Conservation (phyloP, 495 filamentous ascomycete genomes). For the Talaromyces nanjingensis region DNA sequence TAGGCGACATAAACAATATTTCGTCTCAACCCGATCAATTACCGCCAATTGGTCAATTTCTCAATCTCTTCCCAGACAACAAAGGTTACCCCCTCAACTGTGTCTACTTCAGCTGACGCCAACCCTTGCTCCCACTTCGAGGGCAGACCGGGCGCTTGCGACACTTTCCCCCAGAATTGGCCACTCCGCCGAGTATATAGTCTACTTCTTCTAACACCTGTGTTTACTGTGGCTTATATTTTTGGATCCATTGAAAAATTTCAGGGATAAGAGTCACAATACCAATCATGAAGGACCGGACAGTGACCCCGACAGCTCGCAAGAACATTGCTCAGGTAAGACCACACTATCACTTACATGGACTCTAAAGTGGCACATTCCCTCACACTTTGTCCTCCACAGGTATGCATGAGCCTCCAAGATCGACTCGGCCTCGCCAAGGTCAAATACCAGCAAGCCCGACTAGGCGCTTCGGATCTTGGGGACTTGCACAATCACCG, state of each 20-base stretch:
- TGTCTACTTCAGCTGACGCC: neutral
- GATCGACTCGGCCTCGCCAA: conserved; percentile 90
- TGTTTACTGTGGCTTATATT: neutral
- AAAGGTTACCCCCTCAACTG: neutral
- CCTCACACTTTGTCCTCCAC: conserved; percentile 1
- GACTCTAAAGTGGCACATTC: neutral
- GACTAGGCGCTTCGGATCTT: conserved; percentile 40
- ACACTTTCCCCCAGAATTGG: neutral
- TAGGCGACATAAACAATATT: neutral
- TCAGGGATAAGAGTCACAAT: neutral
- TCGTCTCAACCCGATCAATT: neutral
- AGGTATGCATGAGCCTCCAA: conserved; percentile 89
- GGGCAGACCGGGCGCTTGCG: neutral
- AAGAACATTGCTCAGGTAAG: conserved; percentile 74
- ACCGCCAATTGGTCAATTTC: neutral
- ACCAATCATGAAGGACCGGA: neutral
- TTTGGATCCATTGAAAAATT: neutral
- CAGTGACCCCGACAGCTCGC: conserved; percentile 26
- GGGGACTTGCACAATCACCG: conserved; percentile 69
- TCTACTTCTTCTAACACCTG: neutral
- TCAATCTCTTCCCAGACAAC: neutral
- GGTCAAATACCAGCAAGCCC: conserved; percentile 90
- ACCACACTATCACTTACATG: conserved; percentile 2
- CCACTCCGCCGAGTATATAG: neutral
- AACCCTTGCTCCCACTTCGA: conserved; percentile 2